Percentiles rank a stretch among this genome's conserved stretches.
These are phyloP conservation scores for Trematosphaeria pertusa DNA, from an alignment of 2,329 filamentous ascomycete genomes.

Conservation along the genomic window DNA sequence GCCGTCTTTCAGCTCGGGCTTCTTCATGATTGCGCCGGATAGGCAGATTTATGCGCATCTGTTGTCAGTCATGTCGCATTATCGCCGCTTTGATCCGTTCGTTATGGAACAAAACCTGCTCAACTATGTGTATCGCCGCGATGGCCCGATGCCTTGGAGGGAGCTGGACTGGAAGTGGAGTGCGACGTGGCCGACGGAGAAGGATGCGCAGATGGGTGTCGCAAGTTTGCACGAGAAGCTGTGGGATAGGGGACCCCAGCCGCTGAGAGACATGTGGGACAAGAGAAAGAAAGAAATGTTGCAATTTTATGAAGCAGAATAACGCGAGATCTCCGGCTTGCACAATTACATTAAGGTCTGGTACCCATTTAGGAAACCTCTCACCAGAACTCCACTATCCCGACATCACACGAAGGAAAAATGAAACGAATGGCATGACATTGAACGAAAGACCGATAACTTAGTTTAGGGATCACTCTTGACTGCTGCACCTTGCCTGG, in stretches of 20 bases:
- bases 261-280: slow-evolving; percentile 12
- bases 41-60: slow-evolving; percentile 49
- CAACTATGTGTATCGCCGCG: slow-evolving; percentile 53
- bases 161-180: slow-evolving; percentile 50
- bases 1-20: slow-evolving; percentile 49
- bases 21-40: slow-evolving; percentile 52
- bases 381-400: too few relatives aligned
- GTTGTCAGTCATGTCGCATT: slow-evolving; percentile 43
- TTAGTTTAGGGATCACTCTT: too few relatives aligned
- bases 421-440: too few relatives aligned
- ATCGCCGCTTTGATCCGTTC: slow-evolving; percentile 47
- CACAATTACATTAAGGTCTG: too few relatives aligned
- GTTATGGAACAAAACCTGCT: slow-evolving; percentile 54
- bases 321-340: too few relatives aligned
- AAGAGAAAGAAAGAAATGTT: slow-evolving; percentile 13
- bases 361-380: too few relatives aligned
- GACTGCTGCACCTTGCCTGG: too few relatives aligned
- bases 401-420: too few relatives aligned
- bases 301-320: slow-evolving; percentile 11
- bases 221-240: slow-evolving; percentile 50
- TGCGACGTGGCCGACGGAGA: slow-evolving; percentile 46
- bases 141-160: slow-evolving; percentile 53
- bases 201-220: slow-evolving; percentile 44
- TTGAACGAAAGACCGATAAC: too few relatives aligned
- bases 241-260: slow-evolving; percentile 32